Conservation (phyloP, 106 monocot genomes). For the Dendrobium catenatum region DNA sequence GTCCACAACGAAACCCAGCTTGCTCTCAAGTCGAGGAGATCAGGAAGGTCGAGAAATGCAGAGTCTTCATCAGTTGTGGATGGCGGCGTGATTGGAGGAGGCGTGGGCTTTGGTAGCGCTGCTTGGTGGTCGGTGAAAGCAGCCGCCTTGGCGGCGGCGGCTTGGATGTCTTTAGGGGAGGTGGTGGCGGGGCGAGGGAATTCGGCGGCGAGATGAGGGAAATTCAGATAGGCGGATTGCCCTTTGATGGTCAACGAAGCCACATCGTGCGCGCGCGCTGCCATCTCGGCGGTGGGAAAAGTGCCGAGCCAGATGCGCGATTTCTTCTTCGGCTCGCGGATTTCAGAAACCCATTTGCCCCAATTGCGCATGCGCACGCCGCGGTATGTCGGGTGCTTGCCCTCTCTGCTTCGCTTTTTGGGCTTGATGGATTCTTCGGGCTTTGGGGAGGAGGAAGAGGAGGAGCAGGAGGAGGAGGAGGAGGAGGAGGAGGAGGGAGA, state of each 20-base stretch:
- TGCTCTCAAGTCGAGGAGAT: conserved; percentile 15
- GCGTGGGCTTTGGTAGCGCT: not conserved
- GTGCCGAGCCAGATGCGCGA: conserved; percentile 90
- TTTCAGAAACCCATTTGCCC: conserved; percentile 92
- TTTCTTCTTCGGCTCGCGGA: conserved; percentile 80
- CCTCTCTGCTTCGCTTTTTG: conserved; percentile 24
- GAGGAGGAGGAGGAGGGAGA: conserved; percentile 21
- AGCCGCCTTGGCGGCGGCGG: conserved; percentile 59
- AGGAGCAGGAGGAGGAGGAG: conserved; percentile 3
- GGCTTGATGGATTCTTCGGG: not conserved
- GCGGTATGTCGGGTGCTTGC: conserved; percentile 47
- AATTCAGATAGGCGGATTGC: conserved; percentile 57
- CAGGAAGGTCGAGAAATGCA: conserved; percentile 49
- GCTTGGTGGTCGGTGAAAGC: conserved; percentile 8
- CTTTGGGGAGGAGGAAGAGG: not conserved
- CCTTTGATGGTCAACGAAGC: conserved; percentile 79
- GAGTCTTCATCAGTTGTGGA: conserved; percentile 14
- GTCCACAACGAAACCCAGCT: not conserved
- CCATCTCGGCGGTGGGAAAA: conserved; percentile 80
- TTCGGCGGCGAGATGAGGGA: conserved; percentile 47
- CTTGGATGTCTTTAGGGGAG: conserved; percentile 77
- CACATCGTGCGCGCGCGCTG: conserved; percentile 83
- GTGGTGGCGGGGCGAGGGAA: conserved; percentile 60
- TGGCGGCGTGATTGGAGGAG: not conserved
- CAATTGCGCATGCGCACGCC: conserved; percentile 82